Percentiles rank a stretch among this genome's conserved stretches.
These are phyloP conservation scores for Boletus reticulatus DNA, from an alignment of 768 basidiomycete species.

Conservation along the genomic window DNA sequence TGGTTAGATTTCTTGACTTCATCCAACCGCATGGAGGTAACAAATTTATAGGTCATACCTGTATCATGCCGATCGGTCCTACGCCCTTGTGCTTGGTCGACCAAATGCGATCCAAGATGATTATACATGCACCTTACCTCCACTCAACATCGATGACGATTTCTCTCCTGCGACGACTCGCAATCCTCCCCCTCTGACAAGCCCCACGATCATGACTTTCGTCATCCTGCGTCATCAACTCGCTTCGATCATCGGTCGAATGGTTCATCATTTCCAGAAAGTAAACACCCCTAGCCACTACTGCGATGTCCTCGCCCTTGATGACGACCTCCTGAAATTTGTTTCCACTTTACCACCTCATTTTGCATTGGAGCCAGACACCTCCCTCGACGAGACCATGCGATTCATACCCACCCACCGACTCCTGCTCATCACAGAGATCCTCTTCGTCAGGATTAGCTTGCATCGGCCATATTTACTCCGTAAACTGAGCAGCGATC, in stretches of 20 bases:
- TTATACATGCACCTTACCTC: slow-evolving; percentile 79
- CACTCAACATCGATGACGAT: slow-evolving; percentile 71
- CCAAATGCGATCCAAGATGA: slow-evolving; percentile 88
- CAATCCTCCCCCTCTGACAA: slow-evolving; percentile 56
- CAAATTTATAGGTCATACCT: slow-evolving; percentile 66
- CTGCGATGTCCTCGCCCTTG: slow-evolving; percentile 75
- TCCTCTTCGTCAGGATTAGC: slow-evolving; percentile 81
- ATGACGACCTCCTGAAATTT: slow-evolving; percentile 81
- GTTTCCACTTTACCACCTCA: slow-evolving; percentile 76
- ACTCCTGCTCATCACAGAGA: slow-evolving; percentile 86
- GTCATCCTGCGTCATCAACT: slow-evolving; percentile 83
- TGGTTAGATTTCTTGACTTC: slow-evolving; percentile 49
- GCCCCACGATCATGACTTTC: slow-evolving; percentile 83
- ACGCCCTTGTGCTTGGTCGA: slow-evolving; percentile 86
- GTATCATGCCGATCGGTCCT: slow-evolving; percentile 92
- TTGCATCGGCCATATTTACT: slow-evolving; percentile 88
- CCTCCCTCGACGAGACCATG: slow-evolving; percentile 63
- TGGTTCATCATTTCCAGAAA: slow-evolving; percentile 92
- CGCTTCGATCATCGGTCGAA: slow-evolving; percentile 81
- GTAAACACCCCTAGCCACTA: slow-evolving; percentile 77
- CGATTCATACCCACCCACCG: slow-evolving; percentile 78
- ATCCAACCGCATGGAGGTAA: slow-evolving; percentile 2
- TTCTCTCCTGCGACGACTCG: slow-evolving; percentile 41
- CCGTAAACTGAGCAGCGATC: slow-evolving; percentile 68
- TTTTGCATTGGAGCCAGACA: slow-evolving; percentile 75